A percentile compares a stretch with the other conserved stretches of the same genome.
Evolutionary conservation across 1,284 basidiomycete genomes (phyloP).

Genomic region (Malassezia slooffiae): DNA sequence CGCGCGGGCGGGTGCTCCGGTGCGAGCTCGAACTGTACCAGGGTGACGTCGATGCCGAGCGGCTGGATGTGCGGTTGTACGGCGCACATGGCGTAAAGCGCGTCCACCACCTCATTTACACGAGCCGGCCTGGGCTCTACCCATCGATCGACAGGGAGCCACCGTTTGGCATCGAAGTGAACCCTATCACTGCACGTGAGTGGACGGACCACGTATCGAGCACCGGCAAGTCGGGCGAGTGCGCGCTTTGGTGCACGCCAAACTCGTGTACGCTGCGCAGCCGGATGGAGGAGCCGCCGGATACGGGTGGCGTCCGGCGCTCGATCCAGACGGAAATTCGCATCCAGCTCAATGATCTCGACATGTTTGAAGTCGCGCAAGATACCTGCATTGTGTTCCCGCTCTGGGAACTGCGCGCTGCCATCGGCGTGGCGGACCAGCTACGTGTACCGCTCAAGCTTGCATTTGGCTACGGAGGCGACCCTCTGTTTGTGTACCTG

Average conservation of each 20-base stretch:
- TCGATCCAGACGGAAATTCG: constrained; percentile 26
- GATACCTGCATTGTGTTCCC: constrained; percentile 22
- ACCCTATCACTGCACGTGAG: constrained; percentile 18
- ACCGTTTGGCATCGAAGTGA: constrained; percentile 19
- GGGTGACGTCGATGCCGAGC: background rate
- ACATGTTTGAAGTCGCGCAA: constrained; percentile 17
- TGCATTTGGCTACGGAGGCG: constrained; percentile 24
- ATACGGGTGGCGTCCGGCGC: constrained; percentile 6
- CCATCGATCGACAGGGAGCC: constrained; percentile 24
- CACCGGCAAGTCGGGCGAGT: constrained; percentile 22
- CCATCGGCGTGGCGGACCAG: constrained; percentile 20
- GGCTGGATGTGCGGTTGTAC: background rate
- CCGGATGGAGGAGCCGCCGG: constrained; percentile 15
- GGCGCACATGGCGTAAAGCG: constrained; percentile 1
- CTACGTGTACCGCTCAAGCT: constrained; percentile 17
- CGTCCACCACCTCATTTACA: constrained; percentile 26
- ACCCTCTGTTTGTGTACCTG: constrained; percentile 27
- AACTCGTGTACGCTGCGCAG: constrained; percentile 17
- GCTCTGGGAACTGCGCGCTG: constrained; percentile 30
- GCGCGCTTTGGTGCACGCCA: constrained; percentile 18
- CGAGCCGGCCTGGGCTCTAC: constrained; percentile 20
- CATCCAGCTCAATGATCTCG: constrained; percentile 20
- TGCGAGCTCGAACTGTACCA: too few species aligned
- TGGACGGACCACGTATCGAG: constrained; percentile 31
- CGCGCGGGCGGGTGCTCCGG: constrained; percentile 10